A percentile compares a stretch with the other conserved stretches of the same genome.
These are phyloP conservation scores for Blastomyces percursus DNA, from an alignment of 2,329 filamentous ascomycete genomes.

Conservation along the genomic window DNA sequence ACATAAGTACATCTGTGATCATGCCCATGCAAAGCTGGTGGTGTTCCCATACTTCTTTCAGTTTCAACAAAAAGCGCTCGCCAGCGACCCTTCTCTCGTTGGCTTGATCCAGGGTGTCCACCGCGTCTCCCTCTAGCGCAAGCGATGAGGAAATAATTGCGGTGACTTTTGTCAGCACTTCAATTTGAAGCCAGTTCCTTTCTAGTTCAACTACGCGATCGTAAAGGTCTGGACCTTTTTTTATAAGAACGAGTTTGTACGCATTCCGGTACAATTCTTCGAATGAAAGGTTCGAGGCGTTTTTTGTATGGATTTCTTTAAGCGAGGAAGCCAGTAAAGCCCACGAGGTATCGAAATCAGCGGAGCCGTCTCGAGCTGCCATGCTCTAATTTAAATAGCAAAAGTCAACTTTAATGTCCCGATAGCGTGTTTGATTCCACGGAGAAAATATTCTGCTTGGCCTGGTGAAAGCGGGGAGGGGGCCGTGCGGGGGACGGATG, in stretches of 20 bases:
- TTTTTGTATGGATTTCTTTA: constrained; percentile 80
- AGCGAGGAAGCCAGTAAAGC: constrained; percentile 63
- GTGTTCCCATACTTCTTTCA: constrained; percentile 74
- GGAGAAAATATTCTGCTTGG: not conserved
- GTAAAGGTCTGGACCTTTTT: constrained; percentile 74
- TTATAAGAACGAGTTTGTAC: constrained; percentile 86
- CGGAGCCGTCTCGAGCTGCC: constrained; percentile 43
- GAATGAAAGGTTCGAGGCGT: constrained; percentile 81
- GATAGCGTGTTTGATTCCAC: not conserved
- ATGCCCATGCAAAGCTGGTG: constrained; percentile 92
- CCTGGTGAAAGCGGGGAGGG: not conserved
- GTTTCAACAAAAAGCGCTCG: constrained; percentile 65
- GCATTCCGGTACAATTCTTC: constrained; percentile 89
- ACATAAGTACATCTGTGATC: constrained; percentile 94
- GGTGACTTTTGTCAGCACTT: constrained; percentile 62
- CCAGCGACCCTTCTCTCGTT: constrained; percentile 71
- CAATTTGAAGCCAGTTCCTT: constrained; percentile 62
- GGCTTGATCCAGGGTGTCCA: constrained; percentile 46
- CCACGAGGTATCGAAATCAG: constrained; percentile 85
- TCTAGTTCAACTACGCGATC: constrained; percentile 71
- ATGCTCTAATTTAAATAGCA: constrained; percentile 40
- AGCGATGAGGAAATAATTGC: constrained; percentile 61
- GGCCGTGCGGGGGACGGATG: constrained; percentile 8
- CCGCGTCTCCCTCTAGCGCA: constrained; percentile 41
- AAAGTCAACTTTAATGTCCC: not conserved